These are phyloP conservation scores for Trichomonas vaginalis DNA, from an alignment of 208 protist species.

Conservation along the genomic window DNA sequence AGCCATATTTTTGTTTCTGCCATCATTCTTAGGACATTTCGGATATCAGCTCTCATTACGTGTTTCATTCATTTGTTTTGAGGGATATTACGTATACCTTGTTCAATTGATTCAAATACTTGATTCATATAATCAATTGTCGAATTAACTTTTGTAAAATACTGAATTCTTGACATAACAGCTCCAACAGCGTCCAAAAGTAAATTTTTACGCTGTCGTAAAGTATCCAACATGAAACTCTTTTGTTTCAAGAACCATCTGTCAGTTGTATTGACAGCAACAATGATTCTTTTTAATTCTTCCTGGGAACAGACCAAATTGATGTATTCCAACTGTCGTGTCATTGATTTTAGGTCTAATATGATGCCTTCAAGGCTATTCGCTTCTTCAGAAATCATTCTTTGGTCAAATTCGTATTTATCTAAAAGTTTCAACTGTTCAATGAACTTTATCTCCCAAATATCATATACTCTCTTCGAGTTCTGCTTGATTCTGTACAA, in stretches of 20 bases:
- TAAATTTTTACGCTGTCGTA: neutral
- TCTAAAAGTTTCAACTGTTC: neutral
- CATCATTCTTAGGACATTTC: neutral
- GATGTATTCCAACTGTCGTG: neutral
- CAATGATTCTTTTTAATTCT: neutral
- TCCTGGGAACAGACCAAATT: neutral
- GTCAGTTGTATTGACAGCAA: neutral
- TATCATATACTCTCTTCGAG: neutral
- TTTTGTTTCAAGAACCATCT: neutral
- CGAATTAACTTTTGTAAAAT: neutral
- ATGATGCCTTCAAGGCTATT: neutral
- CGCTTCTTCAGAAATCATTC: neutral
- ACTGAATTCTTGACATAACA: neutral
- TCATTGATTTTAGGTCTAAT: neutral
- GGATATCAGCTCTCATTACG: neutral
- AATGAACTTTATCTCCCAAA: neutral
- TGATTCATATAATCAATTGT: neutral
- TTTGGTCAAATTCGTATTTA: neutral
- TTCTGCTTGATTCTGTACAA: neutral
- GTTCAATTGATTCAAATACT: neutral
- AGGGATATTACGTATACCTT: neutral
- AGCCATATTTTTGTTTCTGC: neutral
- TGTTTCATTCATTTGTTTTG: neutral
- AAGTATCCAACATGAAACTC: neutral
- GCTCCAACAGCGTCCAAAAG: neutral